Percentiles rank a stretch among this genome's conserved stretches.
Evolutionary conservation across 148 eudicot species (phyloP).

Genomic region (Gaultheria prostrata): DNA sequence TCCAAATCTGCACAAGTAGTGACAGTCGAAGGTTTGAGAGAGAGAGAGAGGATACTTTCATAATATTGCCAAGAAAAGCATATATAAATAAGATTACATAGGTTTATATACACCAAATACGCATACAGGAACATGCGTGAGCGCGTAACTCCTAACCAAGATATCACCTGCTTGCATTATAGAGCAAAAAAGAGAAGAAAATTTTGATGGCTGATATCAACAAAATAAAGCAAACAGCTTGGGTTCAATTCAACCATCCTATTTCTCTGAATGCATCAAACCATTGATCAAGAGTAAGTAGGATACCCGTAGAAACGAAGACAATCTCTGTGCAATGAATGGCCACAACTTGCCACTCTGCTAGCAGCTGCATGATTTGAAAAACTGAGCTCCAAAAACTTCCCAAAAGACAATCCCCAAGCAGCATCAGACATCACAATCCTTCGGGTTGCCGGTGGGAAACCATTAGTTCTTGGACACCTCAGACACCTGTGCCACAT

Average conservation of each 20-base stretch:
- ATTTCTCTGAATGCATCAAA: background rate
- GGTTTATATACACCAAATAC: background rate
- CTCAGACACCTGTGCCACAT: conserved; percentile 98
- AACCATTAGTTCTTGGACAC: conserved; percentile 74
- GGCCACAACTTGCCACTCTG: conserved; percentile 98
- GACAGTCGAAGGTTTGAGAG: background rate
- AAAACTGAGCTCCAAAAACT: conserved; percentile 95
- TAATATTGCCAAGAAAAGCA: background rate
- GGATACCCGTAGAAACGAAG: conserved; percentile 93
- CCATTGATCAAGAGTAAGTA: conserved; percentile 13
- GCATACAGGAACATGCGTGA: background rate
- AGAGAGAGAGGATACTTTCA: background rate
- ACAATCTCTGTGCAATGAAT: conserved; percentile 92
- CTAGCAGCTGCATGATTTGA: conserved; percentile 99
- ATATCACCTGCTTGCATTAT: background rate
- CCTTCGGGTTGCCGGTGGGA: conserved; percentile 92
- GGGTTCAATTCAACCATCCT: background rate
- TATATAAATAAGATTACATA: background rate
- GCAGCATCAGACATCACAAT: conserved; percentile 98
- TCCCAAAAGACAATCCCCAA: conserved; percentile 98
- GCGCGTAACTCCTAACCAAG: background rate
- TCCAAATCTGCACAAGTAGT: conserved; percentile 59
- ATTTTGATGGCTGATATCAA: conserved; percentile 3
- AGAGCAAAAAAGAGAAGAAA: background rate
- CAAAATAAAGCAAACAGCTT: conserved; percentile 3